A percentile compares a stretch with the other conserved stretches of the same genome.
Conservation (phyloP, 225 moss, liverwort and hornwort species). For the Thuidium tamariscinum region DNA sequence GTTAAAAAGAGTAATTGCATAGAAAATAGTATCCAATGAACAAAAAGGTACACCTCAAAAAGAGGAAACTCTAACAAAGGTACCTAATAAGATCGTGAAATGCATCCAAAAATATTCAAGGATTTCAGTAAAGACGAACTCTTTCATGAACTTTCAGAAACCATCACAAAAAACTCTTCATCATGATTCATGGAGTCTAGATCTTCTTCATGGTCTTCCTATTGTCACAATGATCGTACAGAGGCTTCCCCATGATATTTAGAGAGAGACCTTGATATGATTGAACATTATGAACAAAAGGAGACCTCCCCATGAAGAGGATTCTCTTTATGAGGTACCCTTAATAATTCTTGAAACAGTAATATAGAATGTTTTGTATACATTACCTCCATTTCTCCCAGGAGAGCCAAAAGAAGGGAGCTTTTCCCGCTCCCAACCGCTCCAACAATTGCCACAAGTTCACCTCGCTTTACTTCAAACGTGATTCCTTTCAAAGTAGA, state of each 20-base stretch:
- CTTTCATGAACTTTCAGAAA: neutral
- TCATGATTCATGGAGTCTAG: neutral
- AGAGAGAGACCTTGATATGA: neutral
- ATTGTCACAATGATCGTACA: neutral
- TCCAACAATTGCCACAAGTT: conserved; percentile 73
- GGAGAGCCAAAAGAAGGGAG: conserved; percentile 63
- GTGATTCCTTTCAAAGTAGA: conserved; percentile 34
- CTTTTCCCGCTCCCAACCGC: conserved; percentile 89
- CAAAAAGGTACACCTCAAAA: neutral
- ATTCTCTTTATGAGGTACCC: neutral
- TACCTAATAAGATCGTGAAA: too few species aligned
- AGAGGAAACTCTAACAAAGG: neutral
- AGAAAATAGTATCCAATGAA: neutral
- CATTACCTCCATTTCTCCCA: conserved; percentile 92
- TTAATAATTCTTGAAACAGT: neutral
- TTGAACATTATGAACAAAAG: neutral
- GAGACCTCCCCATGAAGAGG: neutral
- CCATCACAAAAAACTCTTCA: neutral
- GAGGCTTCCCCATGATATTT: neutral
- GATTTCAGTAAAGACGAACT: neutral
- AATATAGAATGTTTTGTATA: neutral
- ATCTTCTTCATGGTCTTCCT: too few species aligned
- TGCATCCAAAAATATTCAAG: neutral
- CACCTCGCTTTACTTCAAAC: conserved; percentile 45
- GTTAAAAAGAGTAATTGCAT: neutral